Conservation (phyloP, 345 rosid species). For the Hibiscus mutabilis region DNA sequence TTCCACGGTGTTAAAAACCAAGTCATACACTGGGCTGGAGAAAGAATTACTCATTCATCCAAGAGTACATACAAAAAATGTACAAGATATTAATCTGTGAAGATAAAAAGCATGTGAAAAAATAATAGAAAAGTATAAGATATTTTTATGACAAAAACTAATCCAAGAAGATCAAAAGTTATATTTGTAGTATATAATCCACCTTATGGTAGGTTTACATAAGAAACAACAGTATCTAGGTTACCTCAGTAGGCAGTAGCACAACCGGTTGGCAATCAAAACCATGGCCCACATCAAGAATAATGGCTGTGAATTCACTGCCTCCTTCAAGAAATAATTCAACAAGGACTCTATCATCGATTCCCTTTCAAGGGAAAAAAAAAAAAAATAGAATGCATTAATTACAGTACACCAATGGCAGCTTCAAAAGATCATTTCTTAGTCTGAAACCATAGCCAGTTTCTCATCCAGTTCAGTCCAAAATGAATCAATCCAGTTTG, state of each 20-base stretch:
- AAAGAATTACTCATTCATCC: not conserved
- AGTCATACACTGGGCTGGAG: slow-evolving; percentile 4
- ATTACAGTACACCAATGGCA: slow-evolving; percentile 9
- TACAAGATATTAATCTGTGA: not conserved
- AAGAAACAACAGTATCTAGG: slow-evolving; percentile 9
- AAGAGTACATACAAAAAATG: not conserved
- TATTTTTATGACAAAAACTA: too few species aligned
- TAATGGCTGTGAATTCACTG: slow-evolving; percentile 83
- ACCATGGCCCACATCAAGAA: slow-evolving; percentile 84
- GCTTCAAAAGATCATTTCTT: slow-evolving; percentile 3
- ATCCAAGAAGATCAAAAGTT: too few species aligned
- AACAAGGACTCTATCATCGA: slow-evolving; percentile 65
- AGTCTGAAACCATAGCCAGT: not conserved
- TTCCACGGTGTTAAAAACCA: slow-evolving; percentile 12
- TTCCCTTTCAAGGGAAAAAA: slow-evolving; percentile 50
- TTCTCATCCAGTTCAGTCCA: not conserved
- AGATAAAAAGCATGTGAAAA: not conserved
- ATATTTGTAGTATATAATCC: not conserved
- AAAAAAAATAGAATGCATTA: not conserved
- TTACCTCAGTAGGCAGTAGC: slow-evolving; percentile 88
- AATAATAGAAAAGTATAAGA: too few species aligned
- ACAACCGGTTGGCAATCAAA: slow-evolving; percentile 67
- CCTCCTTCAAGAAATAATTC: slow-evolving; percentile 87
- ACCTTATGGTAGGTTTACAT: not conserved
- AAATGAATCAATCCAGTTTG: slow-evolving; percentile 2